Base-by-base conservation (phyloP, 2,329 filamentous ascomycete genomes). In the Ilyonectria robusta region DNA sequence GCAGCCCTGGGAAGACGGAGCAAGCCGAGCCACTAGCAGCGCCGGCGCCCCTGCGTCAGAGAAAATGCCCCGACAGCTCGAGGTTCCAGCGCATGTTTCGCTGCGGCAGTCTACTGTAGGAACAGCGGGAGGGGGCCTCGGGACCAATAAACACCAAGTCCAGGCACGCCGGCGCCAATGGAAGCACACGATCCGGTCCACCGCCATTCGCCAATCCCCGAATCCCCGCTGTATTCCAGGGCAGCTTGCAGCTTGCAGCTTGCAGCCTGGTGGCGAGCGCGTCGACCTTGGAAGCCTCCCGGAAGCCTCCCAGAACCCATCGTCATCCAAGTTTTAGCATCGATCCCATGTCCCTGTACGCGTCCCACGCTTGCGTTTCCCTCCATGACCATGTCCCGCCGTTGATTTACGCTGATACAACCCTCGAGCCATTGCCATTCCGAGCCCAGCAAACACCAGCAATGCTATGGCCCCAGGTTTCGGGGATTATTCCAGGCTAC, bases 381-480 rank as follows among this genome's bases (percentile, higher is more conserved):
- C 17, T 40, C 58, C 47, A 53, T 46, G 29, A 40, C 59, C 59
- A 29, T 54, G 59, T 29, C 26, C 57, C 57, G 53, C 60, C 63
- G 63, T 53, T 46, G 37, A 53, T 61, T 65, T 61, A 65, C 63
- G 63, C 62, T 57, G 62, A 56, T 54, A 13, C 48, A 47, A 53
- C 58, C 17, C 31, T 23, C 17, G 17, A 35, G n/a, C 7, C 15
- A 51, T 13, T 13, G n/a, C 7, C 15, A 51, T 13, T 13, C 29
- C 31, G 15, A 55, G 51, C 51, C 37, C 35, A 56, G 44, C 50
- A 56, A 42, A 40, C 59, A 33, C 31, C 26, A 47, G 51, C 59
- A 62, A 62, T 56, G 50, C 59, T 56, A 62, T 42, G 35, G 15
- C 53, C 37, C 50, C 59, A 48, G 48, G 51, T 46, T 55, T 62